Conservation (phyloP, 768 basidiomycete species). For the Trametopsis cervina region DNA sequence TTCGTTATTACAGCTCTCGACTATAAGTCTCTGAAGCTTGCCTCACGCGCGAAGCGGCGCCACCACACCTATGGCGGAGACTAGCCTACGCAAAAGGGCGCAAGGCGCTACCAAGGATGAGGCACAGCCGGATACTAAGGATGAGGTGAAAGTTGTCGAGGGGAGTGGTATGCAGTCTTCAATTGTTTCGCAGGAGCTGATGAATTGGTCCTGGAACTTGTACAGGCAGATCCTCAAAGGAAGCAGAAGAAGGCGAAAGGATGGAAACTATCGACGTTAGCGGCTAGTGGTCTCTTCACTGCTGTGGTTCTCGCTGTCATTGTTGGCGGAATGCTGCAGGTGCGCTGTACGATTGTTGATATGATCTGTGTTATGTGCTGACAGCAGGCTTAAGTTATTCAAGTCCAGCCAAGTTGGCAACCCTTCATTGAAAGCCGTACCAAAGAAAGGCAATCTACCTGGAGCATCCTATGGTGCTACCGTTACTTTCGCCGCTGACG, state of each 20-base stretch:
- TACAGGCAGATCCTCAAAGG: neutral
- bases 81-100: neutral
- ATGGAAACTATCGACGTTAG: neutral
- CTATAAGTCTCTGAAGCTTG: too few relatives aligned
- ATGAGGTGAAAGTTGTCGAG: too few relatives aligned
- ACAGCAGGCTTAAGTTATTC: too few relatives aligned
- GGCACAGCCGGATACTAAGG: too few relatives aligned
- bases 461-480: neutral
- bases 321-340: neutral
- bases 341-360: neutral
- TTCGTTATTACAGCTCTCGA: too few relatives aligned
- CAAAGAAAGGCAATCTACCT: neutral
- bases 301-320: neutral
- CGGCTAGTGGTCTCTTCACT: neutral
- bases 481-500: constrained; percentile 42
- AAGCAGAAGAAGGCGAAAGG: neutral
- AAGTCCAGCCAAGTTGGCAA: too few relatives aligned
- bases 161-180: too few relatives aligned
- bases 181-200: too few relatives aligned
- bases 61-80: neutral
- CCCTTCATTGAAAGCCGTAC: neutral
- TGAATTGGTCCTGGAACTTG: too few relatives aligned
- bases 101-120: neutral
- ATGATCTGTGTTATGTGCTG: neutral
- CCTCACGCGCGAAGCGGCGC: too few relatives aligned